Conservation (phyloP, 1,139 yeast species). For the Torulaspora pretoriensis region DNA sequence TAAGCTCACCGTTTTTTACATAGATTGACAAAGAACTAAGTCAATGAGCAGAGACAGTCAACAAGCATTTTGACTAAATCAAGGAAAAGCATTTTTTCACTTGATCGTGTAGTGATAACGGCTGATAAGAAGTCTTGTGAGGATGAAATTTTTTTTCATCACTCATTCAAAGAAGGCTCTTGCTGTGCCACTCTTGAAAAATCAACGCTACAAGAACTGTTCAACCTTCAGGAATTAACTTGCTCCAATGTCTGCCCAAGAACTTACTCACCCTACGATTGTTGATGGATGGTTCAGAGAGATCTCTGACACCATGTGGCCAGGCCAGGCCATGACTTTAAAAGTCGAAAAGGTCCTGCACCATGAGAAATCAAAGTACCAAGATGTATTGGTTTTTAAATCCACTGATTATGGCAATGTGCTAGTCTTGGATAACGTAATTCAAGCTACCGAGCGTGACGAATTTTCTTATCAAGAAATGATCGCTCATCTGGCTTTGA, state of each 20-base stretch:
- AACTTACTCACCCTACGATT: conserved; percentile 64
- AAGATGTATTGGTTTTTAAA: conserved; percentile 83
- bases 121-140: too few relatives aligned
- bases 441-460: conserved; percentile 91
- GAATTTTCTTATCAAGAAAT: conserved; percentile 94
- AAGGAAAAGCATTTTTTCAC: too few relatives aligned
- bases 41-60: too few relatives aligned
- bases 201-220: neutral
- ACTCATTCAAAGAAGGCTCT: neutral
- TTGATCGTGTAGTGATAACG: too few relatives aligned
- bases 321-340: conserved; percentile 90
- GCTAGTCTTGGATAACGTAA: conserved; percentile 82
- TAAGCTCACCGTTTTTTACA: too few relatives aligned
- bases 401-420: conserved; percentile 88
- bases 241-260: conserved; percentile 31
- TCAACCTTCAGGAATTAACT: neutral
- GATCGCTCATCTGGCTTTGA: conserved; percentile 86
- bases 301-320: conserved; percentile 83
- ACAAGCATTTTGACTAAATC: too few relatives aligned
- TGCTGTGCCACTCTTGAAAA: neutral
- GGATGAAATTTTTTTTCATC: neutral
- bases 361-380: conserved; percentile 78
- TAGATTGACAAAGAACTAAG: too few relatives aligned
- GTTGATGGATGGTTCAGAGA: conserved; percentile 90
- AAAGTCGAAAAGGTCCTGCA: conserved; percentile 77